Evolutionary conservation across 495 filamentous ascomycete species (phyloP), one percentile per base, ranked within the genome.

Genomic region (Letharia lupina): DNA sequence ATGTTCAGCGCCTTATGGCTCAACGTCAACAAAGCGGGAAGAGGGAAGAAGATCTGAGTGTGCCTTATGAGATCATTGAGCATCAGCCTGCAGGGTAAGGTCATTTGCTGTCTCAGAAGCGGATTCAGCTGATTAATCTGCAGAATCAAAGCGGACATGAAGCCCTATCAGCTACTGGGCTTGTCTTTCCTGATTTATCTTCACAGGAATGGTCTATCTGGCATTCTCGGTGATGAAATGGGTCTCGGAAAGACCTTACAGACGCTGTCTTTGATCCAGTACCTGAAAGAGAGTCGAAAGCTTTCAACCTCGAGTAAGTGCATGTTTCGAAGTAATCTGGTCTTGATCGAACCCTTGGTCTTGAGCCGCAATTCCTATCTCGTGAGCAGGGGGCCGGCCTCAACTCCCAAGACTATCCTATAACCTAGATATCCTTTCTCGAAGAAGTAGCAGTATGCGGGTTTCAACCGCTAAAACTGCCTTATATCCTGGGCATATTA

Each of bases 191-290:
- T 89, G 9, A 67, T 86, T 1, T 81, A 84, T 69, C 73, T 88
- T 15, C 74, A 85, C 70, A 75, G 77, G 3, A 88, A 88, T 65
- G 81, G 83, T 44, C 71, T 85, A n/a, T 80, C 82, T 6, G 79
- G 78, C 15, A 83, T 87, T 23, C 75, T 86, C 1, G 84, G 78
- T 7, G 84, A 87, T 58, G 84, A 87, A 57, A 87, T 87, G 84
- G 84, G 84, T n/a, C 76, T 87, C 0, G 85, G 84, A 23, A 86
- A 86, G 69, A 87, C 84, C 0, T 67, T 86, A 0, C 85, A 87
- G 67, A 84, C 82, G 0, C 75, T 87, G 0, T 78, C 85, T 3
- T 75, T 87, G 0, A 82, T 87, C 45, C 81, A 83, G 61, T 75
- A 80, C 57, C 65, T 85, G 1, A 79, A 75, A 41, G 77, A 84